Base-by-base conservation (phyloP, 1,139 yeast genomes). In the Pichia sp. region DNA sequence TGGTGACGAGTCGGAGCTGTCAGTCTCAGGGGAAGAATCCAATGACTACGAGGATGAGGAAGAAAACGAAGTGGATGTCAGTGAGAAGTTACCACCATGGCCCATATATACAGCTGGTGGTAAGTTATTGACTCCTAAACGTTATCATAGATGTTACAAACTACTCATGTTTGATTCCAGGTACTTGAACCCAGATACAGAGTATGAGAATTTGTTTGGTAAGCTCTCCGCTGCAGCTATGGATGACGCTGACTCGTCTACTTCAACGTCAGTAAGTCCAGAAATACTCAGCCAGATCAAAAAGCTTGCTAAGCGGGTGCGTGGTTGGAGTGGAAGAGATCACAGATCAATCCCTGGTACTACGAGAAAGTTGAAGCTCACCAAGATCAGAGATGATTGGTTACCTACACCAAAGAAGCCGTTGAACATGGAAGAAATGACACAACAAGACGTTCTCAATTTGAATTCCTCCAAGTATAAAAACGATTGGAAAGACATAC, bases 311-410 rank as follows among this genome's bases (percentile, higher is more conserved):
- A 67, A 76, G 40, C 59, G 79, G 20, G 75, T 83, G 1, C 67
- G 84, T 47, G 86, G 86, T 16, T 85, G 94, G 93, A 80, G 87
- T 33, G 94, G 94, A 0, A 73, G 75, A 46, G 94, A 84, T 52
- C 74, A 79, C 40, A 60, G 81, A 34, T 64, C 76, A 11, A 73
- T 83, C 6, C 88, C 94, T 0, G 93, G 93, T 8, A 73, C 85
- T 1, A 60, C 77, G 0, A 67, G 87, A 44, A 80, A 80, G 47
- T 59, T 84, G 34, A 64, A 74, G 10, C 64, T 86, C 40, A 78
- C 94, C 0, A 77, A 78, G 49, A 75, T 86, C 29, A 72, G 81
- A 53, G 88, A 83, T 45, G 93, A 83, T 53, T 85, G 91, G 83
- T 58, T 84, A 14, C 94, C 94, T 1, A 74, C 86, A 0, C 62